Evolutionary conservation across 768 basidiomycete species (phyloP).

Genomic region (Coprinellus aureogranulatus): DNA sequence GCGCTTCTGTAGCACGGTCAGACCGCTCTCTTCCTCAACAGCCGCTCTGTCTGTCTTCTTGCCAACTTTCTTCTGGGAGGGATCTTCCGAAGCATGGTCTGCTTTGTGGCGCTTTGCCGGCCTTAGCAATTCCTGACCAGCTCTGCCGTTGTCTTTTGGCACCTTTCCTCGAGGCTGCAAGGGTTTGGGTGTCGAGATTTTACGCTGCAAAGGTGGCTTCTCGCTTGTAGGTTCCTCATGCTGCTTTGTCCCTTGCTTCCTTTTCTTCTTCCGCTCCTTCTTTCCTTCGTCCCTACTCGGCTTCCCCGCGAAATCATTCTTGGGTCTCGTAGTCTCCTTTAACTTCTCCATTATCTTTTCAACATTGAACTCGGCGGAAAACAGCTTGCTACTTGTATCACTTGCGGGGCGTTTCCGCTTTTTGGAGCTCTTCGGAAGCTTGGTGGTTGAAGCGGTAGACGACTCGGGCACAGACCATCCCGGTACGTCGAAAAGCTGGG

Average conservation of each 20-base stretch:
- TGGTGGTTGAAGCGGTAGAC: constrained; percentile 26
- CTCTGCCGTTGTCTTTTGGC: constrained; percentile 9
- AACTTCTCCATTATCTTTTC: constrained; percentile 61
- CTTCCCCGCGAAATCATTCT: constrained; percentile 14
- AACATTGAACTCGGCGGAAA: constrained; percentile 48
- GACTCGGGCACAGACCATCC: constrained; percentile 60
- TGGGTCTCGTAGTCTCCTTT: constrained; percentile 20
- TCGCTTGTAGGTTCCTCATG: neutral
- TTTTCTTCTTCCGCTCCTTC: constrained; percentile 16
- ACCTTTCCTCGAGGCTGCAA: constrained; percentile 16
- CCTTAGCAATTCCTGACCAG: constrained; percentile 6
- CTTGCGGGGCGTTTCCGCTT: constrained; percentile 51
- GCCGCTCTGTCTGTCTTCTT: constrained; percentile 8
- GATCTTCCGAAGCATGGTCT: constrained; percentile 2
- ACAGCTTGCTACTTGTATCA: constrained; percentile 32
- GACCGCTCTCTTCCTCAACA: constrained; percentile 16
- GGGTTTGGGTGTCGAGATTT: constrained; percentile 21
- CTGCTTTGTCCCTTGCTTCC: neutral
- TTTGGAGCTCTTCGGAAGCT: constrained; percentile 35
- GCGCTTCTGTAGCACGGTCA: constrained; percentile 72
- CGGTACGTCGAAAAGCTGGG: constrained; percentile 53
- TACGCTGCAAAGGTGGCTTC: neutral
- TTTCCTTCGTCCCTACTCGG: constrained; percentile 14
- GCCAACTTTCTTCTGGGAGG: neutral
- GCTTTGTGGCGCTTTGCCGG: constrained; percentile 13